Conservation (phyloP, 2,329 filamentous ascomycete species). For the Diplodia mutila region DNA sequence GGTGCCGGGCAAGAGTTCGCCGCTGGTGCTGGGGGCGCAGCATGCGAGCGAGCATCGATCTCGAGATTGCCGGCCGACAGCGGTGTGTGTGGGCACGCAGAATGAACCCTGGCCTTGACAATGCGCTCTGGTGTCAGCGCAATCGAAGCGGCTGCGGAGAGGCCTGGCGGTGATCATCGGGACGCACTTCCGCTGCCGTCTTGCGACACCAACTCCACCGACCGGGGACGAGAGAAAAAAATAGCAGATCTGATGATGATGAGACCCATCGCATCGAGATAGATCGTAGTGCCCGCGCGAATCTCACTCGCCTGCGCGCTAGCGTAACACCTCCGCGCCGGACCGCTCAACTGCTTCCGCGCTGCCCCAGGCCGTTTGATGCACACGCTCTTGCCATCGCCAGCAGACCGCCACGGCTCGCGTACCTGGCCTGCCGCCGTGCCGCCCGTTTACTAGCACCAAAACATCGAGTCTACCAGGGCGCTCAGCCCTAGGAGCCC, state of each 20-base stretch:
- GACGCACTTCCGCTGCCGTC: constrained; percentile 15
- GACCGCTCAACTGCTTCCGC: constrained; percentile 12
- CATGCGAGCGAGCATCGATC: constrained; percentile 14
- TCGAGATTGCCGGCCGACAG: constrained; percentile 9
- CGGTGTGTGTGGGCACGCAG: constrained; percentile 15
- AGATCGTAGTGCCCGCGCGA: constrained; percentile 3
- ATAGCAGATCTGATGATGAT: constrained; percentile 21
- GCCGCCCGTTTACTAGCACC: constrained; percentile 14
- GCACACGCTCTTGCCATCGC: background rate
- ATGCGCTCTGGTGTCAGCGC: constrained; percentile 8
- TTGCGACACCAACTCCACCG: constrained; percentile 16
- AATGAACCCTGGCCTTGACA: constrained; percentile 22
- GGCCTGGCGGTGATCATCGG: constrained; percentile 21
- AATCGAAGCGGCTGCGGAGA: constrained; percentile 12
- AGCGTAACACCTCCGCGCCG: background rate
- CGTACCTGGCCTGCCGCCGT: constrained; percentile 14
- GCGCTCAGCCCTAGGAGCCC: constrained; percentile 17
- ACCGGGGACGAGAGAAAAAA: constrained; percentile 7
- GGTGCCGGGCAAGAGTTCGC: background rate
- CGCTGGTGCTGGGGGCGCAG: background rate
- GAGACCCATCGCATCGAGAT: constrained; percentile 24
- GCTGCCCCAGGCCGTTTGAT: constrained; percentile 6
- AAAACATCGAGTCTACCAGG: constrained; percentile 20
- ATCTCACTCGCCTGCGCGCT: constrained; percentile 16
- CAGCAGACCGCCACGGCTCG: constrained; percentile 11